Evolutionary conservation across 2,329 filamentous ascomycete species (phyloP).

Genomic region (Verticillium alfalfae): DNA sequence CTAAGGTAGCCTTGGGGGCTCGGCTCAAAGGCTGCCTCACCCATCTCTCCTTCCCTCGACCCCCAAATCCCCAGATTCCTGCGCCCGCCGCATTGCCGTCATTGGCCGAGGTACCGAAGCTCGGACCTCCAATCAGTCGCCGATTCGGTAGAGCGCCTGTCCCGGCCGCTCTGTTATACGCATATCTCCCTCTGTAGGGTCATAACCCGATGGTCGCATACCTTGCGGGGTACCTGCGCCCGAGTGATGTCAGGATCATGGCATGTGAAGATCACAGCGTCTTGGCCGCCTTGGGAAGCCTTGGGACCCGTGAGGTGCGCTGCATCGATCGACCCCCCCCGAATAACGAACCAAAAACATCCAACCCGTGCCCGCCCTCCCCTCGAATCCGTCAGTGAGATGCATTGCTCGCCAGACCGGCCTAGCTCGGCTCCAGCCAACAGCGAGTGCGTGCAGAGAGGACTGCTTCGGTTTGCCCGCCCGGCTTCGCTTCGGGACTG

Average conservation of each 20-base stretch:
- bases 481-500: no score
- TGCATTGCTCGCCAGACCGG: no score
- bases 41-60: not conserved
- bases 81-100: constrained; percentile 21
- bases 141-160: not conserved
- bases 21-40: constrained; percentile 27
- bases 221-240: not conserved
- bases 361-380: no score
- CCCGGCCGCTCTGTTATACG: not conserved
- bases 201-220: not conserved
- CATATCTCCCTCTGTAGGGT: no score
- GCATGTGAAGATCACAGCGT: not conserved
- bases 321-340: no score
- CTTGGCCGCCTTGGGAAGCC: not conserved
- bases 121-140: constrained; percentile 1
- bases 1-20: constrained; percentile 8
- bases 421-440: no score
- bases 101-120: constrained; percentile 42
- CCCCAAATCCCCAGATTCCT: not conserved
- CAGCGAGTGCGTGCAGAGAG: no score
- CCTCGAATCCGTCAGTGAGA: no score
- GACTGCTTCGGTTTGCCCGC: no score
- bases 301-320: no score
- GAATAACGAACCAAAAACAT: not conserved
- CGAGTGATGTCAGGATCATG: not conserved